phyloP scores from a whole-genome alignment of 768 basidiomycete species.

The Suillus hirtellus region DNA sequence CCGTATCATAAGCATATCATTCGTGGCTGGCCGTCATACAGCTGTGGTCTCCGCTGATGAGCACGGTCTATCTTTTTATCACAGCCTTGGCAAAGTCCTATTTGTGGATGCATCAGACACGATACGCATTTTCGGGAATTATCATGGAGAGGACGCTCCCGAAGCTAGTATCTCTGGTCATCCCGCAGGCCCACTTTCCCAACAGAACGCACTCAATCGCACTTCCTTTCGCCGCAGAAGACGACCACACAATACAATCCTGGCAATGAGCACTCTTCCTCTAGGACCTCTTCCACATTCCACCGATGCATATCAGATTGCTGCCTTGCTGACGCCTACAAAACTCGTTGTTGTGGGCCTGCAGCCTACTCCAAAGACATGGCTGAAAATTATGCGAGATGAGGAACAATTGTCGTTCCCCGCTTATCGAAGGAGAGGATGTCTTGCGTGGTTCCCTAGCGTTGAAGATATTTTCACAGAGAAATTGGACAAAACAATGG shows the following conservation, averaged over 20 bases:
- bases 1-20: conserved; percentile 77
- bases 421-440: conserved; percentile 56
- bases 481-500: neutral
- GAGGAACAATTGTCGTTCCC: conserved; percentile 44
- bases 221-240: conserved; percentile 40
- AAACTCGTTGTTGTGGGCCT: conserved; percentile 94
- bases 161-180: conserved; percentile 12
- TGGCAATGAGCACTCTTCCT: conserved; percentile 81
- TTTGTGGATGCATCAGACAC: conserved; percentile 96
- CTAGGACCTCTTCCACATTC: conserved; percentile 71
- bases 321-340: conserved; percentile 84
- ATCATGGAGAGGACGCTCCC: conserved; percentile 54
- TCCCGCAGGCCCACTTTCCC: conserved; percentile 11
- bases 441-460: conserved; percentile 84
- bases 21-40: conserved; percentile 90
- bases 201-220: conserved; percentile 22
- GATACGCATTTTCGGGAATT: conserved; percentile 89
- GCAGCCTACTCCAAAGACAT: conserved; percentile 89
- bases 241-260: conserved; percentile 61
- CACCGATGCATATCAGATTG: conserved; percentile 76
- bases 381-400: conserved; percentile 74
- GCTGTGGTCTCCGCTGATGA: conserved; percentile 92
- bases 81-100: conserved; percentile 89
- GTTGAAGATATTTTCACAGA: conserved; percentile 28
- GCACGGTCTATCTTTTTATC: conserved; percentile 89